Evolutionary conservation across 768 basidiomycete genomes (phyloP), one percentile per base, ranked within the genome.

Genomic region (Termitomyces sp.): DNA sequence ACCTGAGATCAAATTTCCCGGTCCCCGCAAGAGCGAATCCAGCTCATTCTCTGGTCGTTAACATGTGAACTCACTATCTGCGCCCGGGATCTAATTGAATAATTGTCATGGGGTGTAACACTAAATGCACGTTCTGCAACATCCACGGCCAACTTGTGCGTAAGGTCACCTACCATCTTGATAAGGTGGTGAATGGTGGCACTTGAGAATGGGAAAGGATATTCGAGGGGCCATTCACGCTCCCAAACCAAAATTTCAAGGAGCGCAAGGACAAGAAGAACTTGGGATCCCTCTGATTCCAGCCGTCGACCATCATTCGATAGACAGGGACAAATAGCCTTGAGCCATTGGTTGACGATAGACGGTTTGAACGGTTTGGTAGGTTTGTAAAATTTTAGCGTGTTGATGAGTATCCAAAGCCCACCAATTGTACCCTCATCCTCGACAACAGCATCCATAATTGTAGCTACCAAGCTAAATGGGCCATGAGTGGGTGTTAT

Each of bases 181-280:
- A 51, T 35, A 4, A 59, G 49, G 11, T 32, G 39, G 35, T 59
- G 20, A 35, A 59, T 24, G 40, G 38, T 40, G 28, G 3, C 28
- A 42, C 11, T 12, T 11, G 38, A 52, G 18, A 59, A 36, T 9
- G 40, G 58, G 28, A 9, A 53, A 36, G 44, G 18, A 3, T 35
- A 15, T 7, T 32, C 36, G 7, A 16, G 18, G 7, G 51, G 16
- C 28, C 33, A 12, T 6, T 53, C 42, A 3, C 20, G 33, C 42
- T 54, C 51, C 58, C 58, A 59, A 28, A 16, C n/a, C 8, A 59
- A 22, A 35, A 59, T 59, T 36, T 59, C 58, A 3, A 38, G 51
- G 12, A 59, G 50, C 2, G 42, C 40, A 15, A 38, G 38, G 32
- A 59, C 58, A 53, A 59, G 50, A n/a, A 59, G 51, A 9, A 54